Evolutionary conservation across 352 stramenopile genomes (phyloP).

Genomic region (Globisporangium orthogonon): DNA sequence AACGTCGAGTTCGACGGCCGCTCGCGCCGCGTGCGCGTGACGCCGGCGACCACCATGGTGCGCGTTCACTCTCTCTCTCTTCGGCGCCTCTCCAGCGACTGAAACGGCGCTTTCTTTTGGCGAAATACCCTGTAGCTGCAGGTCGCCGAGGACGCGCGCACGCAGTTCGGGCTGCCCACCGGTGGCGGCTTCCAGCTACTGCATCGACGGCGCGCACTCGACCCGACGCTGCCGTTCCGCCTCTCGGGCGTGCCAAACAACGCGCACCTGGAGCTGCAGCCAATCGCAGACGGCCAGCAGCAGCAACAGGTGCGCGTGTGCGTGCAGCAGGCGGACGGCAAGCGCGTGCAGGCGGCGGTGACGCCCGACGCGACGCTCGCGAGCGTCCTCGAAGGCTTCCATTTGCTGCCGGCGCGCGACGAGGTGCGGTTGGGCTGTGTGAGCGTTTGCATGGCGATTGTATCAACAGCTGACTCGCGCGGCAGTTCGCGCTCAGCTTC

Average conservation of each 20-base stretch:
- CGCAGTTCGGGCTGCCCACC: constrained; percentile 43
- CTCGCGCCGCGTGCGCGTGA: constrained; percentile 71
- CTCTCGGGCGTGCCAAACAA: constrained; percentile 86
- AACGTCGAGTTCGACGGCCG: constrained; percentile 67
- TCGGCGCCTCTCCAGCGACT: too few species aligned
- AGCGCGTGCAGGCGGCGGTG: constrained; percentile 68
- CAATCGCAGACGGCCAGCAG: constrained; percentile 12
- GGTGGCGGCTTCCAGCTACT: constrained; percentile 50
- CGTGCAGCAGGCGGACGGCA: constrained; percentile 68
- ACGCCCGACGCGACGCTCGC: constrained; percentile 44
- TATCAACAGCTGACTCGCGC: too few species aligned
- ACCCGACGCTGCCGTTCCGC: constrained; percentile 80
- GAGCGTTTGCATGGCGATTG: too few species aligned
- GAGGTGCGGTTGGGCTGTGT: constrained; percentile 20
- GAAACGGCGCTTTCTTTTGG: not conserved
- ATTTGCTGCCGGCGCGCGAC: constrained; percentile 36
- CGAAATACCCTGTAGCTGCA: constrained; percentile 43
- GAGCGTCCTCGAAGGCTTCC: constrained; percentile 47
- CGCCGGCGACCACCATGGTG: constrained; percentile 74
- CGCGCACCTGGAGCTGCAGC: constrained; percentile 58
- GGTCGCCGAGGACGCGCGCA: constrained; percentile 53
- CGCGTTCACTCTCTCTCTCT: not conserved
- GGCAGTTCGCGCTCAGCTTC: constrained; percentile 72
- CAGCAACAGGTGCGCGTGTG: constrained; percentile 70
- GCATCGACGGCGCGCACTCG: constrained; percentile 55